phyloP scores from a whole-genome alignment of 1,139 yeast species.

The Diutina sp. region DNA sequence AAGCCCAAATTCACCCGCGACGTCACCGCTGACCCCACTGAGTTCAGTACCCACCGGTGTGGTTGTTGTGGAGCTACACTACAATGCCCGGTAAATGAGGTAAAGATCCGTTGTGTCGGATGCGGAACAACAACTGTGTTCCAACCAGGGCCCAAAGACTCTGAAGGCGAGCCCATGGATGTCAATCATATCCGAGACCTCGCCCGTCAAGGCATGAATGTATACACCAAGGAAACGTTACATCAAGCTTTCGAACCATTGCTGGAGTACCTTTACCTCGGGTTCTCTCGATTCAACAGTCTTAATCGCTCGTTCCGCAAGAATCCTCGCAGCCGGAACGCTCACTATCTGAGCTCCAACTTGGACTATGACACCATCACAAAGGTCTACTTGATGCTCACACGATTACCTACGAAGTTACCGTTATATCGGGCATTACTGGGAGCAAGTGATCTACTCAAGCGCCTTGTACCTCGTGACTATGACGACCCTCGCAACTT shows the following conservation, averaged over 20 bases:
- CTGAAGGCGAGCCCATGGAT: neutral
- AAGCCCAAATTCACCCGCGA: conserved; percentile 4
- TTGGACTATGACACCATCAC: conserved; percentile 33
- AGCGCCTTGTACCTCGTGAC: conserved; percentile 24
- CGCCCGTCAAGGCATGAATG: conserved; percentile 17
- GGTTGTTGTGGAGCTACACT: conserved; percentile 53
- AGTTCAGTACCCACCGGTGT: conserved; percentile 12
- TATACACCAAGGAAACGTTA: conserved; percentile 7
- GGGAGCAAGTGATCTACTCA: conserved; percentile 35
- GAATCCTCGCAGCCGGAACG: conserved; percentile 8
- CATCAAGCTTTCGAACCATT: conserved; percentile 39
- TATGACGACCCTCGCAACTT: conserved; percentile 23
- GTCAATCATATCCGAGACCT: conserved; percentile 14
- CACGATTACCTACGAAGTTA: conserved; percentile 41
- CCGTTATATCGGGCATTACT: conserved; percentile 43
- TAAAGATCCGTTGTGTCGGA: conserved; percentile 24
- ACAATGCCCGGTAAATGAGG: conserved; percentile 44
- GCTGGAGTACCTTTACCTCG: conserved; percentile 24
- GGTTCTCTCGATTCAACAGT: conserved; percentile 27
- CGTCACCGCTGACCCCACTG: conserved; percentile 7
- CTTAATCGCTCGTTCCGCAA: conserved; percentile 39
- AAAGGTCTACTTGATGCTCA: conserved; percentile 26
- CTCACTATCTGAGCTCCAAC: conserved; percentile 29
- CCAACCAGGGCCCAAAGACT: neutral
- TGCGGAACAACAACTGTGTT: conserved; percentile 3